A percentile compares a stretch with the other conserved stretches of the same genome.
Conservation (phyloP, 257 asterid genomes). For the Marsdenia floribunda region DNA sequence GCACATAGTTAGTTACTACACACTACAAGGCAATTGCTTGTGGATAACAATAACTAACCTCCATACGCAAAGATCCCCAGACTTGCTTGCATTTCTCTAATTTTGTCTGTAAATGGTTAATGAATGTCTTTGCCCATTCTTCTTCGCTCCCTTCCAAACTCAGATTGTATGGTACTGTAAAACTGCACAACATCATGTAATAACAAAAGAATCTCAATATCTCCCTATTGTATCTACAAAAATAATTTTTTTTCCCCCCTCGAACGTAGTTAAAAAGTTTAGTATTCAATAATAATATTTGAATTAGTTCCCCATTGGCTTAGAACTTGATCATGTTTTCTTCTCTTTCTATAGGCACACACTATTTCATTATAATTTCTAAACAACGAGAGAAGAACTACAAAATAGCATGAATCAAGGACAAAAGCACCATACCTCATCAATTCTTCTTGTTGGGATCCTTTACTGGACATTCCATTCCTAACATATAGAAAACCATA, state of each 20-base stretch:
- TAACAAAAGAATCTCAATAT: neutral
- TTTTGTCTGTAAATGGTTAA: slow-evolving; percentile 34
- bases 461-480: slow-evolving; percentile 35
- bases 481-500: slow-evolving; percentile 22
- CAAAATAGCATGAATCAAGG: neutral
- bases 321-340: neutral
- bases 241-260: too few relatives aligned
- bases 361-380: neutral
- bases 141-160: slow-evolving; percentile 62
- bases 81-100: slow-evolving; percentile 52
- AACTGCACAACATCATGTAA: slow-evolving; percentile 32
- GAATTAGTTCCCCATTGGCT: neutral
- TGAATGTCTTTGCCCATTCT: slow-evolving; percentile 66
- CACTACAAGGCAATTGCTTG: slow-evolving; percentile 66
- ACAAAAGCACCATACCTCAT: slow-evolving; percentile 41
- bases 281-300: too few relatives aligned
- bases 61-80: slow-evolving; percentile 67
- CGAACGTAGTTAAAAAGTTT: too few relatives aligned
- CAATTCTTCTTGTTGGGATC: slow-evolving; percentile 48
- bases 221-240: too few relatives aligned
- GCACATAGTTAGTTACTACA: too few relatives aligned
- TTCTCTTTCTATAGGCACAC: neutral
- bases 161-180: slow-evolving; percentile 71
- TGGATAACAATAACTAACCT: slow-evolving; percentile 61
- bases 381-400: neutral